Conservation (phyloP, 805 yeast genomes). For the Yamadazyma kitorensis region DNA sequence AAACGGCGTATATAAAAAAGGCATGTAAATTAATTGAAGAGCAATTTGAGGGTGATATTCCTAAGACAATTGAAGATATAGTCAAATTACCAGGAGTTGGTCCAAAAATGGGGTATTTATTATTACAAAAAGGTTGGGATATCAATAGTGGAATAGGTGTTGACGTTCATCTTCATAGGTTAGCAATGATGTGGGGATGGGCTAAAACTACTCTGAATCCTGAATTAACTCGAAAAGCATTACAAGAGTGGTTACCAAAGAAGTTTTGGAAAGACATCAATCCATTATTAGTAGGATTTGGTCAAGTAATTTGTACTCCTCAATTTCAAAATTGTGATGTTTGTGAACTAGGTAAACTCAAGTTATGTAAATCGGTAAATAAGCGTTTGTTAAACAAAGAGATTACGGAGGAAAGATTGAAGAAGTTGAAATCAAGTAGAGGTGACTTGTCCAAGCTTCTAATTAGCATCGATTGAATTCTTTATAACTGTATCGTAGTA, state of each 20-base stretch:
- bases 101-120: conserved; percentile 87
- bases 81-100: conserved; percentile 86
- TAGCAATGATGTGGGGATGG: conserved; percentile 83
- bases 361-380: conserved; percentile 59
- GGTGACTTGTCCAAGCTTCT: conserved; percentile 23
- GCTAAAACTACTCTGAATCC: conserved; percentile 58
- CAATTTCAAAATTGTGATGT: conserved; percentile 67
- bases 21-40: conserved; percentile 53
- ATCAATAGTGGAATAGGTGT: conserved; percentile 85
- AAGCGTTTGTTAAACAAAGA: conserved; percentile 33
- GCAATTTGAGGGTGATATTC: conserved; percentile 64
- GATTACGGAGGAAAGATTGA: conserved; percentile 24
- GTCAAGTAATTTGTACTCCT: conserved; percentile 83
- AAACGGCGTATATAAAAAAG: conserved; percentile 66
- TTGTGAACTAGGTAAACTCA: conserved; percentile 53
- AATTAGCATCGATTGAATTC: not conserved
- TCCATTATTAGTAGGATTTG: conserved; percentile 88
- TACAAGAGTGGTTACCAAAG: conserved; percentile 73
- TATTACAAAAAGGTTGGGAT: conserved; percentile 81
- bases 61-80: conserved; percentile 63
- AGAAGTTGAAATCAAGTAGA: conserved; percentile 28
- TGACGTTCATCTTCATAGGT: conserved; percentile 84
- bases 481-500: not conserved
- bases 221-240: conserved; percentile 64
- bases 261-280: conserved; percentile 82